Conservation (phyloP, 2,329 filamentous ascomycete genomes). For the Paracoccidioides brasiliensis region DNA sequence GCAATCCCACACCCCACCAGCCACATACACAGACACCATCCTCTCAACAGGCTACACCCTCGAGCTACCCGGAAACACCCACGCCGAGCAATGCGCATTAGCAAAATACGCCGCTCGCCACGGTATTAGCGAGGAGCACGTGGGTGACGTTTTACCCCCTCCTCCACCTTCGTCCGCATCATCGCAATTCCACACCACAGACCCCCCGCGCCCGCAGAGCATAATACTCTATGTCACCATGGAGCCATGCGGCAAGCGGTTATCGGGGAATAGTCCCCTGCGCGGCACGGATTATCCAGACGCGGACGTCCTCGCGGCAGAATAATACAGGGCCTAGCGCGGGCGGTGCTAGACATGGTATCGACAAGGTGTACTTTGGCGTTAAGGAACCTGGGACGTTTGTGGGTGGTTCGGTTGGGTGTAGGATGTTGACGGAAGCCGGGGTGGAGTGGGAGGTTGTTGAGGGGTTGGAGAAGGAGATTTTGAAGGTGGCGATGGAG, state of each 20-base stretch:
- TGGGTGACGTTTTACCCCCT: constrained; percentile 25
- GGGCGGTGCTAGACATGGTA: constrained; percentile 29
- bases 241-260: constrained; percentile 40
- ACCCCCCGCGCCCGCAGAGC: background rate
- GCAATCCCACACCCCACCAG: constrained; percentile 46
- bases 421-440: constrained; percentile 52
- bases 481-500: constrained; percentile 67
- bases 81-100: constrained; percentile 89
- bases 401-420: constrained; percentile 67
- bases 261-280: constrained; percentile 41
- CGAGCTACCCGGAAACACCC: constrained; percentile 83
- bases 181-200: no score
- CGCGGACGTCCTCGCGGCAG: constrained; percentile 17
- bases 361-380: constrained; percentile 72
- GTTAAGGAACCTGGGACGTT: constrained; percentile 85
- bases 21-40: no score
- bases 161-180: background rate
- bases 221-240: constrained; percentile 79
- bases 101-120: constrained; percentile 44
- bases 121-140: constrained; percentile 22
- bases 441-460: constrained; percentile 65
- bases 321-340: background rate
- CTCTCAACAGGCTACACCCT: constrained; percentile 72
- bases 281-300: constrained; percentile 59
- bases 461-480: constrained; percentile 63